A percentile compares a stretch with the other conserved stretches of the same genome.
phyloP scores from a whole-genome alignment of 2,329 filamentous ascomycete genomes.

The Cladosporium sp. region DNA sequence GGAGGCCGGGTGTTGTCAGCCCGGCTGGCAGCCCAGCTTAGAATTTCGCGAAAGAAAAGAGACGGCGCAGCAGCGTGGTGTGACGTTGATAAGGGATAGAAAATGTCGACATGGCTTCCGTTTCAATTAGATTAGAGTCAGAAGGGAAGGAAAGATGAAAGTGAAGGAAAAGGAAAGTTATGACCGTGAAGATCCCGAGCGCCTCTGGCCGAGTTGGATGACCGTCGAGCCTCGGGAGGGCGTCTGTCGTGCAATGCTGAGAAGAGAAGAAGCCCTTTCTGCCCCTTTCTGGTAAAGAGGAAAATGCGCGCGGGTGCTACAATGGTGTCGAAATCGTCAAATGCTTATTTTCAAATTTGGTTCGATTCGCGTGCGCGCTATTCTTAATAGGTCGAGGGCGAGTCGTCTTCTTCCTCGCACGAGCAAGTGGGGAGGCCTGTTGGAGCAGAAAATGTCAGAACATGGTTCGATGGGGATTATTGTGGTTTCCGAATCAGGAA shows the following conservation, averaged over 20 bases:
- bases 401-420: not conserved
- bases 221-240: not conserved
- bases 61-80: no score
- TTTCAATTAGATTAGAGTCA: slow-evolving; percentile 6
- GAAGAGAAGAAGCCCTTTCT: not conserved
- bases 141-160: not conserved
- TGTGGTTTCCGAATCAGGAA: not conserved
- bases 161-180: not conserved
- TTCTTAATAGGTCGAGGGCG: not conserved
- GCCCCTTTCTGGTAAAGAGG: not conserved
- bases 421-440: slow-evolving; percentile 4
- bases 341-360: no score
- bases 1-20: no score
- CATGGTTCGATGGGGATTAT: not conserved
- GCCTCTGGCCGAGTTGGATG: no score
- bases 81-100: no score
- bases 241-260: slow-evolving; percentile 5
- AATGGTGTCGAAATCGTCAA: no score
- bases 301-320: not conserved
- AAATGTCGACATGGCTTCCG: not conserved
- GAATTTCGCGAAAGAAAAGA: no score
- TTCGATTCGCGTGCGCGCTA: not conserved
- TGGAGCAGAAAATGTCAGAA: slow-evolving; percentile 1
- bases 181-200: not conserved
- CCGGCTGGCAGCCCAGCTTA: no score